Conservation (phyloP, 805 yeast species). For the Metschnikowia shivogae region DNA sequence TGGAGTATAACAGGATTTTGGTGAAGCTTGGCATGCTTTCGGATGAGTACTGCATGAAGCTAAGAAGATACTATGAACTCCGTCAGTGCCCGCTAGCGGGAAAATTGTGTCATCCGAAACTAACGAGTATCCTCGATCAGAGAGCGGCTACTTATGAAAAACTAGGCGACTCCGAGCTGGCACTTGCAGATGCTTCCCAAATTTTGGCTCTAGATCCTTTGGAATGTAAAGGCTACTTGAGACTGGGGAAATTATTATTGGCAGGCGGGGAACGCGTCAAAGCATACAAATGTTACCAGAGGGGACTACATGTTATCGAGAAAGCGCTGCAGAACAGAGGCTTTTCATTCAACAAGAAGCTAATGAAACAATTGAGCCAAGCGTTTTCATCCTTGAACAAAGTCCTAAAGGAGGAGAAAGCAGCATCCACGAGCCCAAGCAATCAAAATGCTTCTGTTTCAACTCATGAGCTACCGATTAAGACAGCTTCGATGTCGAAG, state of each 20-base stretch:
- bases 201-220: conserved; percentile 38
- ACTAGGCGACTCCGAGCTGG: conserved; percentile 24
- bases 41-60: conserved; percentile 4
- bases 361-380: conserved; percentile 24
- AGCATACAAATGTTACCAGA: conserved; percentile 34
- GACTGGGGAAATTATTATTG: conserved; percentile 37
- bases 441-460: neutral
- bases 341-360: conserved; percentile 28
- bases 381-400: conserved; percentile 23
- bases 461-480: neutral
- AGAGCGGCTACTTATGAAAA: conserved; percentile 50
- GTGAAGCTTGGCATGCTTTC: conserved; percentile 17
- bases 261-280: conserved; percentile 23
- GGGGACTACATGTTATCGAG: conserved; percentile 37
- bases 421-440: neutral
- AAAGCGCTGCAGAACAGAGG: conserved; percentile 24
- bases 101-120: conserved; percentile 32
- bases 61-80: conserved; percentile 22
- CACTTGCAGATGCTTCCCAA: conserved; percentile 35
- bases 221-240: conserved; percentile 47
- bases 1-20: conserved; percentile 25
- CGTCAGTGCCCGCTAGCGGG: conserved; percentile 27
- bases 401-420: conserved; percentile 17
- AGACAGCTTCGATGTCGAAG: neutral
- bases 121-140: conserved; percentile 38